A percentile compares a stretch with the other conserved stretches of the same genome.
These are phyloP conservation scores for Hypomontagnella monticulosa DNA, from an alignment of 495 filamentous ascomycete species.

Conservation along the genomic window DNA sequence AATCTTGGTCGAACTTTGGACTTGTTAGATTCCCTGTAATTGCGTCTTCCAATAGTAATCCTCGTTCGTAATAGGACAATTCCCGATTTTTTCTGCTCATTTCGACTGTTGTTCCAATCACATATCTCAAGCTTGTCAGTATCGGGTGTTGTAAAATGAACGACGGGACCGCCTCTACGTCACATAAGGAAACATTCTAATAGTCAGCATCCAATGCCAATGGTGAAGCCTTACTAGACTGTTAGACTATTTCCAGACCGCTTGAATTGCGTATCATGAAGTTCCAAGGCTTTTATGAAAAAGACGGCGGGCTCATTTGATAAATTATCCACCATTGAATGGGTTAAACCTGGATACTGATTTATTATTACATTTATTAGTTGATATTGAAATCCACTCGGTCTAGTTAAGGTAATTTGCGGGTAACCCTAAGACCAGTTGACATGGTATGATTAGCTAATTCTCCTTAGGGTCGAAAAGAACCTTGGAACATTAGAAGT, in stretches of 20 bases:
- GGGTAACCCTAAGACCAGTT: not conserved
- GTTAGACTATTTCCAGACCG: not conserved
- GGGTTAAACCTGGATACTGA: not conserved
- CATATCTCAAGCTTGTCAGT: not conserved
- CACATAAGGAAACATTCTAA: not conserved
- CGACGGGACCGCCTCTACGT: not conserved
- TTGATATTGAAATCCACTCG: not conserved
- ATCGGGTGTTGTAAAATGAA: conserved; percentile 13
- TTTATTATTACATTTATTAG: conserved; percentile 1
- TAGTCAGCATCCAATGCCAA: not conserved
- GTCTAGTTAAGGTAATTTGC: conserved; percentile 18
- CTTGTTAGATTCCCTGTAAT: conserved; percentile 18
- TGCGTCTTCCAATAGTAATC: conserved; percentile 22
- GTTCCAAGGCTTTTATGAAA: conserved; percentile 11
- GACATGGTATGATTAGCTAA: conserved; percentile 19
- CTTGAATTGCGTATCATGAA: conserved; percentile 4
- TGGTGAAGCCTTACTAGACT: not conserved
- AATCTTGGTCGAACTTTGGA: conserved; percentile 29
- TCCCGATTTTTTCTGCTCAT: conserved; percentile 14
- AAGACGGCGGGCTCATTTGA: too few relatives aligned
- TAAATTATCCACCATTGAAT: not conserved
- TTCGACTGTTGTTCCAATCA: conserved; percentile 25
- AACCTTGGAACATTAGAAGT: not conserved
- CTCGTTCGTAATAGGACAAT: conserved; percentile 16
- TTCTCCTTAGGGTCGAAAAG: conserved; percentile 14